Base-by-base conservation (phyloP, 768 basidiomycete genomes). In the Leccinum aurantiacum region DNA sequence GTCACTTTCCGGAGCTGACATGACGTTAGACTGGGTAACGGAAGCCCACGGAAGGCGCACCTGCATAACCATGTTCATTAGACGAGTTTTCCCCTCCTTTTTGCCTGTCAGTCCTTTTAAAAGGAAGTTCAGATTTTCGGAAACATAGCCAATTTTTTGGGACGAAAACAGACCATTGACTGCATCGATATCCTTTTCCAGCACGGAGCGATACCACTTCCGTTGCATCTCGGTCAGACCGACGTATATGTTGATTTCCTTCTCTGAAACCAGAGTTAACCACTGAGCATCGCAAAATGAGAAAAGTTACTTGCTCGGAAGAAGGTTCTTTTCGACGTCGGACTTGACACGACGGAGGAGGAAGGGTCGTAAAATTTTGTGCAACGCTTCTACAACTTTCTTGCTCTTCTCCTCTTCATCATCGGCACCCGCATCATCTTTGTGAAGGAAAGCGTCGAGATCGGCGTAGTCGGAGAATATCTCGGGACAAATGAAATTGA, bases 41-140 rank as follows among this genome's bases (percentile, higher is more conserved):
- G 10, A 24, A 54, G 29, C 17, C 2, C 3, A 29, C 48, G 10
- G 13, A 31, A 46, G 9, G 49, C 78, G n/a, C 19, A 92, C 84
- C 82, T 99, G 97, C 97, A 98, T 98, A 61, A 98, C 97, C 82
- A 99, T 95, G 72, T 98, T 99, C 88, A 98, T 93, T 54, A 98
- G 75, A 35, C 96, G 80, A 4, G 95, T 98, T 78, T 98, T 99
- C 57, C 96, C 96, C 73, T 99, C 97, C 72, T 98, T 98, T 83
- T 97, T 98, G 8, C 95, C 94, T 2, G 93, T 92, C 33, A 95
- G 78, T 44, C 93, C 91, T 92, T 61, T 24, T 10, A 1, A n/a
- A 13, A 22, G 3, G 27, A 41, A 3, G 2, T 60, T 57, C 38
- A 60, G 50, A 53, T 33, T 48, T 24, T 24, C 22, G 47, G 4